These are phyloP conservation scores for Colletotrichum camelliae DNA, from an alignment of 2,329 filamentous ascomycete genomes.

Conservation along the genomic window DNA sequence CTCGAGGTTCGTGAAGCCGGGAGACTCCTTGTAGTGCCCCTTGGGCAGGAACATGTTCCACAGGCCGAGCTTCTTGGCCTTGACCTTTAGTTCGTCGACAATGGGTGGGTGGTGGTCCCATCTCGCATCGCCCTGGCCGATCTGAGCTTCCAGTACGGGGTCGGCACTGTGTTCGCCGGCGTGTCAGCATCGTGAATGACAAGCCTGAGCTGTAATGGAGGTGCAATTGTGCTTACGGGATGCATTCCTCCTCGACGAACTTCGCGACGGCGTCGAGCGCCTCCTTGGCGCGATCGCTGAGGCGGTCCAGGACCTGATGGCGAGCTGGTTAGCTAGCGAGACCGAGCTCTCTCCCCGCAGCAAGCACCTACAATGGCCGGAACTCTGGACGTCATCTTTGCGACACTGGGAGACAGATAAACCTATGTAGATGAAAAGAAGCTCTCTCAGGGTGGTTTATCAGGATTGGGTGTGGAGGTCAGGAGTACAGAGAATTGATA, in stretches of 20 bases:
- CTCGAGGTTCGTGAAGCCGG: constrained; percentile 93
- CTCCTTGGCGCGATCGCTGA: constrained; percentile 85
- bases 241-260: constrained; percentile 96
- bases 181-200: neutral
- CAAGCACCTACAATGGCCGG: constrained; percentile 27
- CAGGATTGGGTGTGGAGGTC: neutral
- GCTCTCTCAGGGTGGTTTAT: neutral
- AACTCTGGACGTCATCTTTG: constrained; percentile 28
- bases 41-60: constrained; percentile 99
- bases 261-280: constrained; percentile 88
- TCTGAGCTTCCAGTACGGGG: constrained; percentile 77
- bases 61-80: constrained; percentile 81
- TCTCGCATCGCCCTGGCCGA: constrained; percentile 76
- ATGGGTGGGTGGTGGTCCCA: constrained; percentile 82
- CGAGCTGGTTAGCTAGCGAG: neutral
- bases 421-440: neutral
- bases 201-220: neutral
- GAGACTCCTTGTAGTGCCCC: constrained; percentile 93
- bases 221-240: constrained; percentile 62
- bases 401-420: neutral
- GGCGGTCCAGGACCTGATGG: constrained; percentile 56
- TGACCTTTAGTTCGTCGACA: constrained; percentile 87
- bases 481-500: neutral
- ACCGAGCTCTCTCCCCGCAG: neutral
- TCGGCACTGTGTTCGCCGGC: constrained; percentile 64